Base-by-base conservation (phyloP, 768 basidiomycete genomes). In the Termitomyces sp. region DNA sequence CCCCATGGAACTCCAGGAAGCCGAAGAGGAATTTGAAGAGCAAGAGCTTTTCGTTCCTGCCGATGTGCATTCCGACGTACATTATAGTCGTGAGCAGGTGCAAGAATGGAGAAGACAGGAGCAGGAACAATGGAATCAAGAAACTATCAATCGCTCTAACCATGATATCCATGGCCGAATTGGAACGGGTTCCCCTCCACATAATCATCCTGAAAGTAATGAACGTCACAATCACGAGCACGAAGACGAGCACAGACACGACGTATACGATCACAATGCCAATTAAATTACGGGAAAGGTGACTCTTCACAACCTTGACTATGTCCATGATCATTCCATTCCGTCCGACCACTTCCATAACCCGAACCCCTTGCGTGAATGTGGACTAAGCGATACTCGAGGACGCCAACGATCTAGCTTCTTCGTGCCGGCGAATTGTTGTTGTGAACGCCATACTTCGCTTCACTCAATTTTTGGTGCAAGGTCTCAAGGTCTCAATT, bases 31-130 rank as follows among this genome's bases (percentile, higher is more conserved):
- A 61, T 81, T 79, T 59, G 85, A 88, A 63, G 81, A 83, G 47
- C 84, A 85, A 60, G 77, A 84, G 45, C 74, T 90, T 31, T 91
- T 91, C 65, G 85, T 90, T 27, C 91, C 91, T 30, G 89, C 88
- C 27, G 87, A 89, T 59, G 67, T 74, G 45, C 72, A 72, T 61
- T 54, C 66, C 46, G 67, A 71, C n/a, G n/a, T 61, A 13, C 66
- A 65, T 31, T 67, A 71, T 33, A 63, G 55, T 54, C 61, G 68
- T 1, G 61, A 66, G 22, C 71, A 70, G 45, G 52, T 72, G 12
- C 64, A 66, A 34, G 68, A 72, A 50, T 72, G 70, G 71, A 63
- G 68, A 37, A 64, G 62, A 37, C 70, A 72, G 55, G 68, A 73
- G 54, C 69, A 71, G 47, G 70, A 73, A 51, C 66, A 68, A 53